These are phyloP conservation scores for Didymellaceae sp. DNA, from an alignment of 2,329 filamentous ascomycete genomes.

Conservation along the genomic window DNA sequence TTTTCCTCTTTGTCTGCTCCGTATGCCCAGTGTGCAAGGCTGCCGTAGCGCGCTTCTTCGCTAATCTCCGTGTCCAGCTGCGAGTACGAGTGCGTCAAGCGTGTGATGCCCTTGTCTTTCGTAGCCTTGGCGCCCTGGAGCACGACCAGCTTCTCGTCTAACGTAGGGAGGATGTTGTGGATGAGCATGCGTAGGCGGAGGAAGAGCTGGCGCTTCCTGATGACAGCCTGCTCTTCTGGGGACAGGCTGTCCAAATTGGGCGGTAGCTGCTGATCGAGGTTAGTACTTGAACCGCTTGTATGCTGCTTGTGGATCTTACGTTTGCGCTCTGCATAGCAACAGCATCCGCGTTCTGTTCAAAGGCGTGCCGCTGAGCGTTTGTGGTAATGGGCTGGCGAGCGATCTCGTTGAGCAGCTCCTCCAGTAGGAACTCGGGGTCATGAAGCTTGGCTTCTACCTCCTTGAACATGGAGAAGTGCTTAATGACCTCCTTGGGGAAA, in stretches of 20 bases:
- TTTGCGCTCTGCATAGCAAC: constrained; percentile 50
- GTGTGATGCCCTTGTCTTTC: constrained; percentile 80
- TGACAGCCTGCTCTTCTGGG: constrained; percentile 57
- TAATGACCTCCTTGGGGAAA: constrained; percentile 90
- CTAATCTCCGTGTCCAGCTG: constrained; percentile 89
- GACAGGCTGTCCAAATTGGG: constrained; percentile 37
- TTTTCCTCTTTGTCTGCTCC: constrained; percentile 74
- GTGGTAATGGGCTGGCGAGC: constrained; percentile 54
- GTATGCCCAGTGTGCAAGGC: constrained; percentile 93
- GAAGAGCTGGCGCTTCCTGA: constrained; percentile 75
- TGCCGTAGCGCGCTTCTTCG: constrained; percentile 92
- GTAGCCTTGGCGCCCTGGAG: constrained; percentile 91
- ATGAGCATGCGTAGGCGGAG: constrained; percentile 79
- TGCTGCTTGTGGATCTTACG: constrained; percentile 48
- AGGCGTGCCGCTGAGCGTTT: constrained; percentile 34
- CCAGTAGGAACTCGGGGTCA: constrained; percentile 81
- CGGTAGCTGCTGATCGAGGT: constrained; percentile 35
- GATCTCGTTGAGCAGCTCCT: constrained; percentile 73
- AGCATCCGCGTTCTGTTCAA: constrained; percentile 38
- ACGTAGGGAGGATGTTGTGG: constrained; percentile 82
- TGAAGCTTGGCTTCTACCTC: constrained; percentile 98
- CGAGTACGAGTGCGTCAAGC: constrained; percentile 86
- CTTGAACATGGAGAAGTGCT: constrained; percentile 93
- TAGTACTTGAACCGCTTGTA: constrained; percentile 23
- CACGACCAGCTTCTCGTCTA: constrained; percentile 98